phyloP scores from a whole-genome alignment of 2,329 filamentous ascomycete species.

The Fusarium sp. region DNA sequence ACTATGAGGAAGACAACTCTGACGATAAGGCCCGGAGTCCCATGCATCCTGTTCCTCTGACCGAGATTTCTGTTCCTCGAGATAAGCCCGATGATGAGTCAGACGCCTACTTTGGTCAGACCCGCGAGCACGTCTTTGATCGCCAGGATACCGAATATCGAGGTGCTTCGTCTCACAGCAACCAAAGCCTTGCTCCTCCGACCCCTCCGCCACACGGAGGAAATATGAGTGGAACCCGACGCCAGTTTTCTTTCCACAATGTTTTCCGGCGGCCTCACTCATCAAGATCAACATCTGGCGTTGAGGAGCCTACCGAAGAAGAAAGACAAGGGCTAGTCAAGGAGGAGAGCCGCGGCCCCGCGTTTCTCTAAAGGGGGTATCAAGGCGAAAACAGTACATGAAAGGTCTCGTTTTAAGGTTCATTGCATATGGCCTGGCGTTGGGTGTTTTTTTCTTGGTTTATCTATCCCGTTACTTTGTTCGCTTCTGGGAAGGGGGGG shows the following conservation, averaged over 20 bases:
- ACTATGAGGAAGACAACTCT: conserved; percentile 53
- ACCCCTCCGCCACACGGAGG: conserved; percentile 71
- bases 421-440: conserved; percentile 43
- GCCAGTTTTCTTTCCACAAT: conserved; percentile 94
- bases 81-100: conserved; percentile 60
- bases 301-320: conserved; percentile 75
- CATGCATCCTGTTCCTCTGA: conserved; percentile 72
- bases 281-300: conserved; percentile 37
- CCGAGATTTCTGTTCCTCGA: conserved; percentile 66
- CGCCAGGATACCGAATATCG: conserved; percentile 61
- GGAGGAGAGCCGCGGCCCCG: conserved; percentile 54
- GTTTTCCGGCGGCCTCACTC: conserved; percentile 70
- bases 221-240: conserved; percentile 70
- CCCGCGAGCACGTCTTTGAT: conserved; percentile 60
- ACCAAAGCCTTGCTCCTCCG: conserved; percentile 65
- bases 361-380: conserved; percentile 35
- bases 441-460: conserved; percentile 38
- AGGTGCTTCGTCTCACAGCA: conserved; percentile 59
- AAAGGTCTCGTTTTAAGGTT: conserved; percentile 12
- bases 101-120: conserved; percentile 54
- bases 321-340: conserved; percentile 86
- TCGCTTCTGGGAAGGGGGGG: conserved; percentile 6
- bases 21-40: conserved; percentile 63
- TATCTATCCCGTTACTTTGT: conserved; percentile 4
- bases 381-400: conserved; percentile 7